Base-by-base conservation (phyloP, 306 rosid species). In the Pterocarpus santalinus region DNA sequence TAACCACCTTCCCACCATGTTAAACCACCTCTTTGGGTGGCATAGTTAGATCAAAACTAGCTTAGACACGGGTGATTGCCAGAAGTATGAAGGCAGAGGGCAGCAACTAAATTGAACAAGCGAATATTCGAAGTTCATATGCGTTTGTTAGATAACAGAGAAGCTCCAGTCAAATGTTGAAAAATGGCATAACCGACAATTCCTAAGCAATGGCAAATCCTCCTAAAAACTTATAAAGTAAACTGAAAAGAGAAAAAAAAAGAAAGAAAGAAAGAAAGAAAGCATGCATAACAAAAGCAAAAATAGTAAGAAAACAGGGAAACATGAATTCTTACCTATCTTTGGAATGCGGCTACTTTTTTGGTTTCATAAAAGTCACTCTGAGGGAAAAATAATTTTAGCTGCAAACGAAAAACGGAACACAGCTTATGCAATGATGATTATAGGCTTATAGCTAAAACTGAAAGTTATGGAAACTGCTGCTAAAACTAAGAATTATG, bases 301-400 rank as follows among this genome's bases (percentile, higher is more conserved):
- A 75, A 65, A 32, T 69, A 62, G 65, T 41, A 55, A 64, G 74
- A 58, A 75, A 16, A 67, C 66, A 22, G 13, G 65, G 68, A 73
- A 74, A 83, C 62, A 49, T 61, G 16, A 69, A 78, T 38, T 55
- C 78, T 86, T 90, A 96, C 97, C 98, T 82, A 92, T 90, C 99
- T 90, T n/a, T 90, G 74, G 94, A 90, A 84, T 96, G 17, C 99
- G 92, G 75, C 99, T 93, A 87, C 99, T 92, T 90, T 93, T 92
- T 96, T 57, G 97, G 97, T 83, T 93, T 92, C 16, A 97, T 96
- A 53, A 96, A 96, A 77, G 98, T 93, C 85, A 91, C 94, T 0
- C 85, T 84, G 4, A 5, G 98, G 97, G 79, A 96, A 96, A 83
- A 96, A 93, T 90, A 93, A 81, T 89, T 96, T 96, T 80, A 96